Percentiles rank a stretch among this genome's conserved stretches.
phyloP scores from a whole-genome alignment of 1,284 basidiomycete genomes.

The Pseudozyma thailandica region DNA sequence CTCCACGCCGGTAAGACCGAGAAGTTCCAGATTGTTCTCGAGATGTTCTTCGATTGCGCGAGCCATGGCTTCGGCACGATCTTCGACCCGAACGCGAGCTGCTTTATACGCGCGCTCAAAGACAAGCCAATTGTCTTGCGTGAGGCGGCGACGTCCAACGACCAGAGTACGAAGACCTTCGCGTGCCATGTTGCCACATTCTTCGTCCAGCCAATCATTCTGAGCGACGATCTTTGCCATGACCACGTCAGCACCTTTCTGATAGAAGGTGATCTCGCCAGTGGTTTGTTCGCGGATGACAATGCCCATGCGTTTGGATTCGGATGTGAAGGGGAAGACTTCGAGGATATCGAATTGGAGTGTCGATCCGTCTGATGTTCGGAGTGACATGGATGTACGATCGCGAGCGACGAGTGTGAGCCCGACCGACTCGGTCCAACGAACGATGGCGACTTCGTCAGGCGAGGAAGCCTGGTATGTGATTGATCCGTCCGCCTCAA shows the following conservation, averaged over 20 bases:
- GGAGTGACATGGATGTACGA: constrained; percentile 78
- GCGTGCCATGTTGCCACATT: constrained; percentile 97
- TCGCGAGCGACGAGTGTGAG: constrained; percentile 87
- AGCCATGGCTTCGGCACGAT: constrained; percentile 81
- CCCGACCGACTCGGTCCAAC: constrained; percentile 95
- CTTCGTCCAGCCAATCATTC: constrained; percentile 99
- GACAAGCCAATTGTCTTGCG: constrained; percentile 76
- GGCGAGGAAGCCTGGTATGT: constrained; percentile 99
- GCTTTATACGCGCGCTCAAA: constrained; percentile 82
- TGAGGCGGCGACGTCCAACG: constrained; percentile 83
- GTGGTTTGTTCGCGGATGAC: constrained; percentile 82
- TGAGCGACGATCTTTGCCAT: constrained; percentile 93
- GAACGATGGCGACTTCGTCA: constrained; percentile 98
- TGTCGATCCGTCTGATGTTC: constrained; percentile 45
- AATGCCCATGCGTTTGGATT: constrained; percentile 99
- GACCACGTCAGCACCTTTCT: constrained; percentile 97
- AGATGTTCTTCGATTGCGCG: constrained; percentile 79
- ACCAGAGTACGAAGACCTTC: constrained; percentile 95
- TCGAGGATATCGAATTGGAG: constrained; percentile 87
- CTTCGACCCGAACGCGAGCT: constrained; percentile 77
- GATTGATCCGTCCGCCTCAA: constrained; percentile 89
- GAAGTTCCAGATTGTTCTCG: constrained; percentile 88
- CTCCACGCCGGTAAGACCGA: constrained; percentile 96
- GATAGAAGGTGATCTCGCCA: constrained; percentile 86
- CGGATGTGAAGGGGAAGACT: constrained; percentile 95